These are phyloP conservation scores for Hypoxylon lenormandii DNA, from an alignment of 495 filamentous ascomycete genomes.

Conservation along the genomic window DNA sequence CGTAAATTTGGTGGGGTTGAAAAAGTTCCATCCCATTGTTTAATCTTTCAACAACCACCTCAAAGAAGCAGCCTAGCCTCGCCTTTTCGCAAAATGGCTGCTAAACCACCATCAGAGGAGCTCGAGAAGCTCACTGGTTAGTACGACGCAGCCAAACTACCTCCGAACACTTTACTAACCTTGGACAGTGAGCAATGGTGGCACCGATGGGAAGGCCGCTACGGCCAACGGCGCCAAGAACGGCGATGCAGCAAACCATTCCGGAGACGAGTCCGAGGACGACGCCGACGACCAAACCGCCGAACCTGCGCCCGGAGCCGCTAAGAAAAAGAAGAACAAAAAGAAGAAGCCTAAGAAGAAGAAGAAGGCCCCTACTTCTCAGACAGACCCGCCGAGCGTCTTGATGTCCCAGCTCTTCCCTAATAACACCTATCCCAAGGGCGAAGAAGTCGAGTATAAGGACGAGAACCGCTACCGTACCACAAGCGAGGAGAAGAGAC, in stretches of 20 bases:
- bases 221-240: constrained; percentile 55
- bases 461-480: constrained; percentile 84
- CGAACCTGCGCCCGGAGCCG: constrained; percentile 56
- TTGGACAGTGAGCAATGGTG: constrained; percentile 56
- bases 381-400: constrained; percentile 82
- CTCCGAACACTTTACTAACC: constrained; percentile 19
- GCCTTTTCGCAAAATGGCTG: constrained; percentile 54
- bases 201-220: constrained; percentile 64
- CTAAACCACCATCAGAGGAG: constrained; percentile 57
- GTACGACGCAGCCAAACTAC: constrained; percentile 22
- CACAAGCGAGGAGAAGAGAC: constrained; percentile 87
- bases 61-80: constrained; percentile 8
- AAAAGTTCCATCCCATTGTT: neutral
- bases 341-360: constrained; percentile 90
- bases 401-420: constrained; percentile 80
- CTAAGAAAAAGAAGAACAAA: constrained; percentile 72
- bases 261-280: constrained; percentile 76
- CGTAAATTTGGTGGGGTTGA: constrained; percentile 34
- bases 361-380: constrained; percentile 75
- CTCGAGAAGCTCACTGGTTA: constrained; percentile 59
- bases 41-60: constrained; percentile 10
- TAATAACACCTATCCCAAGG: constrained; percentile 77
- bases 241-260: constrained; percentile 69
- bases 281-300: constrained; percentile 60
- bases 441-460: constrained; percentile 80